A percentile compares a stretch with the other conserved stretches of the same genome.
Conservation (phyloP, 2,329 filamentous ascomycete genomes). For the Aspergillus floridensis region DNA sequence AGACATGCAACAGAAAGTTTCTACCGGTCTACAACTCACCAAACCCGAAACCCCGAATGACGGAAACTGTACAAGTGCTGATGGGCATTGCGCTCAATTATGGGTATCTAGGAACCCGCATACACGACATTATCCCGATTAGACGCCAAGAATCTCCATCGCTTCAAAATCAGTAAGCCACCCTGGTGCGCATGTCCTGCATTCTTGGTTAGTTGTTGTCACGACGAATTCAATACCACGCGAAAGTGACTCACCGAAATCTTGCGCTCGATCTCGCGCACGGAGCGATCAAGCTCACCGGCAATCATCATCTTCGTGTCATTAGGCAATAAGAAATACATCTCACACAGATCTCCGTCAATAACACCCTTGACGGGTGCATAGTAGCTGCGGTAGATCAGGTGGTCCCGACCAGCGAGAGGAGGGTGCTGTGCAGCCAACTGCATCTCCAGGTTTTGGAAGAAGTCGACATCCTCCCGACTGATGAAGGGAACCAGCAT, state of each 20-base stretch:
- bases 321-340: constrained; percentile 76
- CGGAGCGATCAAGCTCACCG: constrained; percentile 82
- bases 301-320: constrained; percentile 97
- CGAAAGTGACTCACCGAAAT: constrained; percentile 60
- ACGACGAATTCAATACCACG: neutral
- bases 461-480: constrained; percentile 95
- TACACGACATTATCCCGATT: constrained; percentile 14
- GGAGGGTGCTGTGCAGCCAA: constrained; percentile 83
- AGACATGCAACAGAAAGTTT: constrained; percentile 32
- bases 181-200: constrained; percentile 57
- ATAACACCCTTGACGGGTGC: constrained; percentile 95
- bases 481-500: constrained; percentile 88
- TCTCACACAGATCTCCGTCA: constrained; percentile 93
- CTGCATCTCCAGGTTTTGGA: constrained; percentile 88
- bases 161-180: constrained; percentile 49
- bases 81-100: constrained; percentile 14
- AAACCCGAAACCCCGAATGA: neutral
- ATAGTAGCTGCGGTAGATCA: constrained; percentile 95
- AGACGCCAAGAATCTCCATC: constrained; percentile 24
- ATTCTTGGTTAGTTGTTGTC: constrained; percentile 14
- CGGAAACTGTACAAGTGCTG: neutral
- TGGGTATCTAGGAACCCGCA: constrained; percentile 26
- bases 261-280: constrained; percentile 93
- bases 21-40: neutral
- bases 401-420: constrained; percentile 85